phyloP scores from a whole-genome alignment of 192 early-diverging fungal genomes.

The Chytriomyces sp. region DNA sequence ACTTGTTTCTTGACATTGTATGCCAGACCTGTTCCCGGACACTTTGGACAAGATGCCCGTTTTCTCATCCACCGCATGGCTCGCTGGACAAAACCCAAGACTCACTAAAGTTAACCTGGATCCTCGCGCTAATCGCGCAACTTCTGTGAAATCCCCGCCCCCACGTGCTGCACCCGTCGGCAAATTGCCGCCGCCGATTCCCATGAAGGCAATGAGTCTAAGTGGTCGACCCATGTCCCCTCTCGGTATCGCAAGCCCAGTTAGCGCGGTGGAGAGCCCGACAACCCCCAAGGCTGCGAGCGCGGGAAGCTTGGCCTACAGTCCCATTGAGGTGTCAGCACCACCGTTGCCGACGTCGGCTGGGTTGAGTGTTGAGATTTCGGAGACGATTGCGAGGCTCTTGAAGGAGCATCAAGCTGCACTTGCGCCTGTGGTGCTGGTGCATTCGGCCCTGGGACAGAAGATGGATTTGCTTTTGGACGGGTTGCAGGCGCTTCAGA shows the following conservation, averaged over 20 bases:
- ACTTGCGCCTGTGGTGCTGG: not conserved
- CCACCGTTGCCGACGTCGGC: not conserved
- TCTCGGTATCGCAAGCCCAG: not conserved
- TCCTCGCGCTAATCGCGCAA: constrained; percentile 2
- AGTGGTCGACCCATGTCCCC: too few relatives aligned
- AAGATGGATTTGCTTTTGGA: not conserved
- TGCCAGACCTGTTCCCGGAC: constrained; percentile 80
- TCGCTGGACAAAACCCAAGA: constrained; percentile 37
- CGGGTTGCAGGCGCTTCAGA: not conserved
- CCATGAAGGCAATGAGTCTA: not conserved
- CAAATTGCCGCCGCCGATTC: not conserved
- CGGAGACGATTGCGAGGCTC: not conserved
- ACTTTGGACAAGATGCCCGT: constrained; percentile 51
- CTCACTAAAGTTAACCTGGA: constrained; percentile 13
- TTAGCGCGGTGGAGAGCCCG: not conserved
- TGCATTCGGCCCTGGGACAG: not conserved
- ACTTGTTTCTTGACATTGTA: not conserved
- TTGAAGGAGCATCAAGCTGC: not conserved
- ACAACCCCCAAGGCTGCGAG: not conserved
- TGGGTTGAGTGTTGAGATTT: not conserved
- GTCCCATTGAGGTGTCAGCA: not conserved
- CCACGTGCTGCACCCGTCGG: not conserved
- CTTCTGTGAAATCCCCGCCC: not conserved
- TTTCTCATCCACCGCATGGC: constrained; percentile 63
- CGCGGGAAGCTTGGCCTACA: not conserved